phyloP scores from a whole-genome alignment of 768 basidiomycete species.

The Amanita thiersii region DNA sequence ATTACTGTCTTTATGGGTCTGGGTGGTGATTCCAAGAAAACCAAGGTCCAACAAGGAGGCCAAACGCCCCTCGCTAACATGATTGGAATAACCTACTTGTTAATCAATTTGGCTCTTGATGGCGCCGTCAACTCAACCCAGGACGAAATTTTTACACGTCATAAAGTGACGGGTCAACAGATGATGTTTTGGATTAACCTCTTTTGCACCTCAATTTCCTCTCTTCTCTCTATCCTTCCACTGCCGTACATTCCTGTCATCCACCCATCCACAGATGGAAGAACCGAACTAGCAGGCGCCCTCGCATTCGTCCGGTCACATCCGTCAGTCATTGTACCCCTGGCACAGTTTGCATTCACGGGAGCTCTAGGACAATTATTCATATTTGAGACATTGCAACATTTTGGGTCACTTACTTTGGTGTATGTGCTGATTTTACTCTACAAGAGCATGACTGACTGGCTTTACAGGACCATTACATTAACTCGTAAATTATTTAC shows the following conservation, averaged over 20 bases:
- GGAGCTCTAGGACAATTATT: constrained; percentile 95
- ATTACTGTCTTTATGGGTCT: constrained; percentile 94
- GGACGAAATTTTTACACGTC: constrained; percentile 85
- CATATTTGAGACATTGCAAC: constrained; percentile 92
- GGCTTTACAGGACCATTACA: constrained; percentile 69
- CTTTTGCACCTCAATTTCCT: constrained; percentile 71
- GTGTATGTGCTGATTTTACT: constrained; percentile 39
- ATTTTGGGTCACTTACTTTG: constrained; percentile 84
- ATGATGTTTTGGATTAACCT: constrained; percentile 99
- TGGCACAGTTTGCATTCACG: constrained; percentile 79
- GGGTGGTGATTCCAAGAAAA: constrained; percentile 48
- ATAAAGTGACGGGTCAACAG: constrained; percentile 79
- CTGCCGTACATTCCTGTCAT: constrained; percentile 78
- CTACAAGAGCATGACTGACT: constrained; percentile 3
- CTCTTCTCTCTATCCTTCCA: constrained; percentile 62
- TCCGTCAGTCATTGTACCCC: constrained; percentile 63
- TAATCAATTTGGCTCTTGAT: constrained; percentile 86
- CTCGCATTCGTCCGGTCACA: constrained; percentile 71
- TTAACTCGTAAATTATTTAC: constrained; percentile 96
- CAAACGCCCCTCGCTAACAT: constrained; percentile 45
- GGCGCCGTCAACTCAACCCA: constrained; percentile 94
- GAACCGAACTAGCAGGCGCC: constrained; percentile 59
- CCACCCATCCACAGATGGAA: constrained; percentile 54
- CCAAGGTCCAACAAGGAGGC: constrained; percentile 25
- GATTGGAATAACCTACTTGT: constrained; percentile 67